Evolutionary conservation across 306 rosid species (phyloP).

Genomic region (Acacia crassicarpa): DNA sequence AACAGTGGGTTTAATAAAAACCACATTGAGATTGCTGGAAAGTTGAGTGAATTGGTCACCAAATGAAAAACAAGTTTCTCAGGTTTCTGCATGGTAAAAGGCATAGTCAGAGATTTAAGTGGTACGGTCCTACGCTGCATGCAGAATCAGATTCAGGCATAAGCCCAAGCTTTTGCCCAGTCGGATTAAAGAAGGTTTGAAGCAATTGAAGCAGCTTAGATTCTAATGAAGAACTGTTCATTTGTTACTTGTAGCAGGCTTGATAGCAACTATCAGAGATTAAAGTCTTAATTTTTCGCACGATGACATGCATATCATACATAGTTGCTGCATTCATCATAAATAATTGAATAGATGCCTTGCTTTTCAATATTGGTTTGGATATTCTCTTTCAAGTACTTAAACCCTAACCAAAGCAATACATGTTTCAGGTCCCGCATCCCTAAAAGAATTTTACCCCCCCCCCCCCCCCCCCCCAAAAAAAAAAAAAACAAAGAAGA

Average conservation of each 20-base stretch:
- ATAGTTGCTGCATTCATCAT: too few relatives aligned
- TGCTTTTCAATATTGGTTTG: neutral
- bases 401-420: neutral
- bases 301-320: too few relatives aligned
- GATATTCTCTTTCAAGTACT: neutral
- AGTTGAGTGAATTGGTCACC: constrained; percentile 82
- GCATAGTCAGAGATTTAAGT: constrained; percentile 33
- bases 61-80: constrained; percentile 85
- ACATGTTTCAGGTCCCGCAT: neutral
- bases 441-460: neutral
- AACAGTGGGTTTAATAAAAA: constrained; percentile 60
- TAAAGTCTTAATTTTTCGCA: too few relatives aligned
- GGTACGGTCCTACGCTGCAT: neutral
- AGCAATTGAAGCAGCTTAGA: neutral
- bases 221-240: neutral
- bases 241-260: neutral
- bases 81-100: constrained; percentile 62
- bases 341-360: neutral
- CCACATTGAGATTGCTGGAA: constrained; percentile 96
- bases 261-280: too few relatives aligned
- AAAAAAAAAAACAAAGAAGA: neutral
- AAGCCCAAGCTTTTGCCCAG: neutral
- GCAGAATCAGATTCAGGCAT: constrained; percentile 4
- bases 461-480: too few relatives aligned
- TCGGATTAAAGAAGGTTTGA: constrained; percentile 9